Percentiles rank a stretch among this genome's conserved stretches.
These are phyloP conservation scores for Fusarium odoratissimum DNA, from an alignment of 2,329 filamentous ascomycete species.

Conservation along the genomic window DNA sequence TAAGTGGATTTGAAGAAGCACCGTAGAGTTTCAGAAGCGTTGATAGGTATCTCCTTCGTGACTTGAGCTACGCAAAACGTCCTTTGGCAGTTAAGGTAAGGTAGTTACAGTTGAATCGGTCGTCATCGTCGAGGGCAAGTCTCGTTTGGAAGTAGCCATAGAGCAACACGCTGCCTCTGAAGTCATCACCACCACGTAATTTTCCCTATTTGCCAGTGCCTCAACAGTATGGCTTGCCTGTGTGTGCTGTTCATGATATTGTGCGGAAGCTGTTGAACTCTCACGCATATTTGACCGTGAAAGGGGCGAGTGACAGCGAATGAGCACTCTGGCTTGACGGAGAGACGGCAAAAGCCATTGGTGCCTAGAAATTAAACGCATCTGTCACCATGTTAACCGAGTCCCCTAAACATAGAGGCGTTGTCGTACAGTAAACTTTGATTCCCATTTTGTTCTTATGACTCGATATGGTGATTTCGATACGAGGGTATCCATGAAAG, in stretches of 20 bases:
- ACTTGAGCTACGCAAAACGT: slow-evolving; percentile 20
- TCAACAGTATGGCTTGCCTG: neutral
- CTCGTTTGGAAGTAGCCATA: slow-evolving; percentile 27
- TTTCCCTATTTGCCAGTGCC: neutral
- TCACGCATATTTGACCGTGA: slow-evolving; percentile 27
- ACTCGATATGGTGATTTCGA: neutral
- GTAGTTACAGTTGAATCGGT: slow-evolving; percentile 14
- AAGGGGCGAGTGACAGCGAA: slow-evolving; percentile 36
- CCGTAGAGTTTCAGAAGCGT: slow-evolving; percentile 3
- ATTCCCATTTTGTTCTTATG: slow-evolving; percentile 20
- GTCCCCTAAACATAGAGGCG: neutral
- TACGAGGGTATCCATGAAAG: slow-evolving; percentile 36
- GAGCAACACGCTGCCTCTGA: neutral
- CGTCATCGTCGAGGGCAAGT: neutral
- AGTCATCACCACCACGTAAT: slow-evolving; percentile 3
- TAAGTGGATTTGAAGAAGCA: neutral
- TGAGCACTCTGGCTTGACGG: slow-evolving; percentile 3
- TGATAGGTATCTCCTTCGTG: neutral
- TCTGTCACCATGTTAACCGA: neutral
- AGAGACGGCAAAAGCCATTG: neutral
- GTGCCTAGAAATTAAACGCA: neutral
- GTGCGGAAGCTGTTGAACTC: slow-evolving; percentile 11
- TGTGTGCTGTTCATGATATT: neutral
- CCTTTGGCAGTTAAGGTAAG: neutral
- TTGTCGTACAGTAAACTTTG: slow-evolving; percentile 19